Conservation (phyloP, 139 green algal species). For the Edaphochlamys debaryana region DNA sequence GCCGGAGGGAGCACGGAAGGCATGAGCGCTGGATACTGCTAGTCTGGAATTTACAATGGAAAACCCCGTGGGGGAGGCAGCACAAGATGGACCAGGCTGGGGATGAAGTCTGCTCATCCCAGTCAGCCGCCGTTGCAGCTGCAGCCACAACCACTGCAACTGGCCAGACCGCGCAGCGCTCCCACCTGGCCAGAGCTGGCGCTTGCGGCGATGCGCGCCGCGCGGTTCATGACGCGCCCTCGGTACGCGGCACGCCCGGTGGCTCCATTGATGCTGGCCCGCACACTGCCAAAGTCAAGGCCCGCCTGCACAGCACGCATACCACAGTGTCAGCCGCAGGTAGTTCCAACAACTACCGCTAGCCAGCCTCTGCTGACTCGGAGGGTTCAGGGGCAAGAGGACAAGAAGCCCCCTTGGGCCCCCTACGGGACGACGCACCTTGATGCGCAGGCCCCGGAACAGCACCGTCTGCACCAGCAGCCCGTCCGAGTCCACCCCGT, state of each 20-base stretch:
- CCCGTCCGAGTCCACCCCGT: not conserved
- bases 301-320: not conserved
- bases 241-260: constrained; percentile 15
- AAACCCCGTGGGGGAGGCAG: no score
- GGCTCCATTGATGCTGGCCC: constrained; percentile 1
- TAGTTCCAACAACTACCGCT: not conserved
- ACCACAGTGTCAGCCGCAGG: not conserved
- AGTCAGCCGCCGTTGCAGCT: no score
- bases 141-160: no score
- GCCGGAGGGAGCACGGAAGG: no score
- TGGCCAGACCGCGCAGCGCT: no score
- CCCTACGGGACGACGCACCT: not conserved
- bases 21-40: no score
- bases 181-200: constrained; percentile 44
- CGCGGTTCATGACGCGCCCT: constrained; percentile 54
- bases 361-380: no score
- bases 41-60: no score
- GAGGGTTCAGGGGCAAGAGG: no score
- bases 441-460: constrained; percentile 9
- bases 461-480: not conserved
- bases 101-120: no score
- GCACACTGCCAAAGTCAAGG: constrained; percentile 25
- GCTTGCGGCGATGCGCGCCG: constrained; percentile 43
- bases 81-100: no score
- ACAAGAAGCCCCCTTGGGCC: no score